Conservation (phyloP, 495 filamentous ascomycete species). For the Aspergillus leporis region DNA sequence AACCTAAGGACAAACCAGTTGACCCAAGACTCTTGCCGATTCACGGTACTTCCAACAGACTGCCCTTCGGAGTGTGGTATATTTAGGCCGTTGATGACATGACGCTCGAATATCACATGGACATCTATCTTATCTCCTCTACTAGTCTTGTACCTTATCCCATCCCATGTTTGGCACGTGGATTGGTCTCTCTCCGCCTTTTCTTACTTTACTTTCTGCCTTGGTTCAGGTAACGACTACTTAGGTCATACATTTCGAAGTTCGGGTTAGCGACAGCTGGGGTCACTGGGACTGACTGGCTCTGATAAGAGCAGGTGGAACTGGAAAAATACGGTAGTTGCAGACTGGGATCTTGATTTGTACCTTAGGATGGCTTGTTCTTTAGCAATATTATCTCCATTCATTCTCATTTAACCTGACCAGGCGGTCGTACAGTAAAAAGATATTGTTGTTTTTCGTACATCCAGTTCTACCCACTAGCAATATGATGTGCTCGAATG, state of each 20-base stretch:
- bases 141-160: not conserved
- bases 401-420: not conserved
- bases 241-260: not conserved
- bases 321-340: slow-evolving; percentile 7
- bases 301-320: not conserved
- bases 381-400: slow-evolving; percentile 2
- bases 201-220: not conserved
- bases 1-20: slow-evolving; percentile 30
- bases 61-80: slow-evolving; percentile 45
- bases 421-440: not conserved
- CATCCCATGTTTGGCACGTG: slow-evolving; percentile 4
- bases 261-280: not conserved
- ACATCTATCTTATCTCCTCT: not conserved
- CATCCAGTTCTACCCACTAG: too few species aligned
- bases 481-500: too few species aligned
- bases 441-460: too few species aligned
- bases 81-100: slow-evolving; percentile 23
- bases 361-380: slow-evolving; percentile 9
- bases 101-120: not conserved
- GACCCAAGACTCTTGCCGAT: slow-evolving; percentile 39
- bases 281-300: slow-evolving; percentile 3
- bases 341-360: slow-evolving; percentile 4
- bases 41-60: slow-evolving; percentile 28
- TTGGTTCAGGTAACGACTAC: not conserved
- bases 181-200: not conserved